phyloP scores from a whole-genome alignment of 164 flowering plant genomes.

The Brasenia schreberi region DNA sequence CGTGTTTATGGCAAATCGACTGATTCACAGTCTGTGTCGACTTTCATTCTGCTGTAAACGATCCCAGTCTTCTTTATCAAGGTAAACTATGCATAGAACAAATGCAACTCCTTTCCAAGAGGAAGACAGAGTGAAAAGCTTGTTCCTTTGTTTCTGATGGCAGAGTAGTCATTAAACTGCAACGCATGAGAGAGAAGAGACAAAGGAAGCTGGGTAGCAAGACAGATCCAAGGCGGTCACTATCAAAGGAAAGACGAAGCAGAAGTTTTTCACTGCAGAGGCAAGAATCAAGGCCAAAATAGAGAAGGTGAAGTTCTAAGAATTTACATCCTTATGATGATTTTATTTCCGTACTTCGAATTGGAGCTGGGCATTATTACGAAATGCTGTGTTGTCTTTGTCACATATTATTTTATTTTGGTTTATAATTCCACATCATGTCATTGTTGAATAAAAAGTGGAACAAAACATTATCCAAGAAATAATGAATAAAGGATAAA shows the following conservation, averaged over 20 bases:
- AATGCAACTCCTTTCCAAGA: background rate
- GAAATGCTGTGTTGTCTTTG: too few species aligned
- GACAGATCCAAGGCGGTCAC: constrained; percentile 62
- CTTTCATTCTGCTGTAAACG: constrained; percentile 13
- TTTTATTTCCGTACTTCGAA: too few species aligned
- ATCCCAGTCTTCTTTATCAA: constrained; percentile 11
- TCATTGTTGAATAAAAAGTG: too few species aligned
- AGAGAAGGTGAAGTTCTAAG: constrained; percentile 38
- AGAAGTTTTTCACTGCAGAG: constrained; percentile 53
- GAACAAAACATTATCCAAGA: too few species aligned
- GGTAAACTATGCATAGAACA: constrained; percentile 1
- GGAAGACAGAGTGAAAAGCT: background rate
- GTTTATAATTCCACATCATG: too few species aligned
- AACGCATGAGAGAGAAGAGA: constrained; percentile 58
- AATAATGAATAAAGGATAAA: too few species aligned
- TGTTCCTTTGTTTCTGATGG: constrained; percentile 7
- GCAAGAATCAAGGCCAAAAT: constrained; percentile 65
- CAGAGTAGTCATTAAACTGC: constrained; percentile 26
- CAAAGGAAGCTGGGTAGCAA: constrained; percentile 64
- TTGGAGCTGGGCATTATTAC: too few species aligned
- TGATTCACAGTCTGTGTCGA: constrained; percentile 15
- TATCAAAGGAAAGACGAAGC: constrained; percentile 54
- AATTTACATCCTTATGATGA: too few species aligned
- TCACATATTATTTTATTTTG: too few species aligned
- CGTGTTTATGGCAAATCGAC: constrained; percentile 20